Evolutionary conservation across 2,329 filamentous ascomycete species (phyloP).

Genomic region (Alternaria consortialis): DNA sequence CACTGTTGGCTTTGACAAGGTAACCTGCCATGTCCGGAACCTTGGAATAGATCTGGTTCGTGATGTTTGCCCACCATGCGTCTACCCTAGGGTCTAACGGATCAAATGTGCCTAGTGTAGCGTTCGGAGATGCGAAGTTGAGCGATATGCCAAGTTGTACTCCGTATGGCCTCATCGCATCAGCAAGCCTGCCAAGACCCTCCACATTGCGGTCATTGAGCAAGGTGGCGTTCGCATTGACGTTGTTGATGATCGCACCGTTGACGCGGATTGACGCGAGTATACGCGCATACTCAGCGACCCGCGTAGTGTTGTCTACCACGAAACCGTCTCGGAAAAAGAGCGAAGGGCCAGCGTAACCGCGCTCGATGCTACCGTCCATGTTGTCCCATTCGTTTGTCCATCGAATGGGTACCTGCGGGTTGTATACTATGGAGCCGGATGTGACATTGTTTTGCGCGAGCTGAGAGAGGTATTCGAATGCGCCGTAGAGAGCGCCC

Average conservation of each 20-base stretch:
- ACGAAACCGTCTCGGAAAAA: slow-evolving; percentile 70
- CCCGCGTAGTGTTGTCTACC: slow-evolving; percentile 67
- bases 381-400: slow-evolving; percentile 79
- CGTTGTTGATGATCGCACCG: slow-evolving; percentile 74
- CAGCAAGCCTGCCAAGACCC: slow-evolving; percentile 69
- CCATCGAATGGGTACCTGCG: slow-evolving; percentile 71
- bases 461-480: slow-evolving; percentile 73
- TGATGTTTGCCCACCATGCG: slow-evolving; percentile 69
- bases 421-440: slow-evolving; percentile 62
- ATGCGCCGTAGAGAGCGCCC: slow-evolving; percentile 73
- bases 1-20: slow-evolving; percentile 75
- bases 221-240: slow-evolving; percentile 71
- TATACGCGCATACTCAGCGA: slow-evolving; percentile 70
- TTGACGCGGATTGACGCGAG: slow-evolving; percentile 73
- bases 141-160: slow-evolving; percentile 71
- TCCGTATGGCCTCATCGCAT: slow-evolving; percentile 72
- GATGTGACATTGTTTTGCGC: slow-evolving; percentile 65
- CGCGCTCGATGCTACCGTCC: slow-evolving; percentile 72
- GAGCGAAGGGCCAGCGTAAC: slow-evolving; percentile 73
- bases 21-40: slow-evolving; percentile 75
- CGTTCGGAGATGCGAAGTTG: slow-evolving; percentile 71
- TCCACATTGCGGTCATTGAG: slow-evolving; percentile 66
- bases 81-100: slow-evolving; percentile 69
- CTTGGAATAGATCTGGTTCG: slow-evolving; percentile 65
- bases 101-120: slow-evolving; percentile 67